A percentile compares a stretch with the other conserved stretches of the same genome.
These are phyloP conservation scores for Musa schizocarpa DNA, from an alignment of 176 grass and related monocot species.

Conservation along the genomic window DNA sequence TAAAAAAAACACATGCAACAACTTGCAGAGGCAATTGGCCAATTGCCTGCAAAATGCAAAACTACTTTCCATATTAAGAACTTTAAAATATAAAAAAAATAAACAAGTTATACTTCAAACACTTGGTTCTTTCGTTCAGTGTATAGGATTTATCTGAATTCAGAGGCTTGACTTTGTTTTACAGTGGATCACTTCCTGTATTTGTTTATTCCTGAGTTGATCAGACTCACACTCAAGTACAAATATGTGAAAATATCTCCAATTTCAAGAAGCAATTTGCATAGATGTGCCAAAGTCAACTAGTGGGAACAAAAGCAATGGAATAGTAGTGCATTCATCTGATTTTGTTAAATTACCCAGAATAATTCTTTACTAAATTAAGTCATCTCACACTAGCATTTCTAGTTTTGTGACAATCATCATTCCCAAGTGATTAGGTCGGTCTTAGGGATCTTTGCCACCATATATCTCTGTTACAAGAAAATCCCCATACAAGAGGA, in stretches of 20 bases:
- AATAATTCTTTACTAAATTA: too few species aligned
- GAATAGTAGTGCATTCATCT: not conserved
- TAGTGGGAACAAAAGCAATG: not conserved
- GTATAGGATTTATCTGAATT: too few species aligned
- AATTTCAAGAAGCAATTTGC: too few species aligned
- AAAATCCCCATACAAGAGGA: not conserved
- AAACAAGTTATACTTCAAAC: too few species aligned
- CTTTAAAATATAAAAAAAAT: not conserved
- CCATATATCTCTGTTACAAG: not conserved
- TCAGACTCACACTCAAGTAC: too few species aligned
- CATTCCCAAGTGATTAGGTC: not conserved
- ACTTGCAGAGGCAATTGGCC: not conserved
- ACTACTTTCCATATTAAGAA: not conserved
- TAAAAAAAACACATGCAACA: too few species aligned
- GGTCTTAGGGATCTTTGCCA: not conserved
- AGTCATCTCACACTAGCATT: not conserved
- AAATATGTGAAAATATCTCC: too few species aligned
- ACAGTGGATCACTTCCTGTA: too few species aligned
- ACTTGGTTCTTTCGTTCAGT: too few species aligned
- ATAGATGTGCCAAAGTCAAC: too few species aligned
- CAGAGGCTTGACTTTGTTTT: too few species aligned
- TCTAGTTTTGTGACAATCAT: not conserved
- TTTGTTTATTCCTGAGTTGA: too few species aligned
- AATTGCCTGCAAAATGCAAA: not conserved
- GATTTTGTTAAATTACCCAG: not conserved